Base-by-base conservation (phyloP, 1,139 yeast genomes). In the Saccharomyces uvarum region DNA sequence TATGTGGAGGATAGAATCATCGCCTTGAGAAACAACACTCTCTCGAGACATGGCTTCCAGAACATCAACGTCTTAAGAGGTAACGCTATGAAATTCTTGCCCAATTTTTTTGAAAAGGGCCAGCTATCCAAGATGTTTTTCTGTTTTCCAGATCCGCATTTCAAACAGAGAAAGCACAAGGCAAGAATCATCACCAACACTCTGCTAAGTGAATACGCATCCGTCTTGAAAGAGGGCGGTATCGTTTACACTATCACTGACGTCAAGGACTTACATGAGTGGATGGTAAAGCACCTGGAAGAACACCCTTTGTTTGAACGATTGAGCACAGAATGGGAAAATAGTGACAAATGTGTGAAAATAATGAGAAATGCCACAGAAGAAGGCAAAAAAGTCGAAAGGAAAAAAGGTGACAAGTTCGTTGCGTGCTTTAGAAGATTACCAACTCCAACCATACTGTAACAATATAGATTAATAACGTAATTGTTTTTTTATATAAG, bases 81-180 rank as follows among this genome's bases (percentile, higher is more conserved):
- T 27, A 93, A 93, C 69, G 96, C 98, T 47, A 95, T 95, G 99
- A 93, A 93, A 72, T 93, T 93, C 67, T 75, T 91, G 60, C 98
- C 99, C 32, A 93, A 93, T 70, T 93, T 95, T 70, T 93, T 95
- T 74, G 75, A 78, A 55, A 84, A 86, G 70, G 84, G 84, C 4
- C 95, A 88, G 70, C 75, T 93, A 53, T 82, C 85, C 44, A 93
- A 93, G 76, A 88, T 93, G 82, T 93, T 93, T 73, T 93, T 95
- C 75, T 95, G 99, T 72, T 93, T 93, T 79, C 99, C 99, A 19
- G 99, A 93, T 72, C 99, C 99, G 13, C 99, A 95, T 71, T 93
- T 93, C 77, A 93, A 93, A 69, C 96, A 89, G 71, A 80, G 99
- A 66, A 93, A 93, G 70, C 99, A 95, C 73, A 93, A 93, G 76